Conservation (phyloP, 192 early-diverging fungal species). For the Linnemannia zychae region DNA sequence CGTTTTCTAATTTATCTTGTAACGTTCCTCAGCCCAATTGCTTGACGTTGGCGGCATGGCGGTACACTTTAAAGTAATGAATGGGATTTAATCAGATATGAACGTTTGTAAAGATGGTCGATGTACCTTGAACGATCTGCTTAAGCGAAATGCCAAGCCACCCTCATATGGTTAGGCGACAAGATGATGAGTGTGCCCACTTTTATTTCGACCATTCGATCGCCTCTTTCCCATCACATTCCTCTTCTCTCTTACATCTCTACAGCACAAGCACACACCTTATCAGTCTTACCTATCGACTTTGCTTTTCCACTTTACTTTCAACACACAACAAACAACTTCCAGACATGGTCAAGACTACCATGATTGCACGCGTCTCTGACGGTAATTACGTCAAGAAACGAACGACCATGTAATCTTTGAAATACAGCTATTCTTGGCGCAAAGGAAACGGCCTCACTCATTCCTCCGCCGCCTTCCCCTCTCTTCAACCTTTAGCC, state of each 20-base stretch:
- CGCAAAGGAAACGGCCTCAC: neutral
- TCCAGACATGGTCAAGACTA: constrained; percentile 89
- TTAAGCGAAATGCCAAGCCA: constrained; percentile 4
- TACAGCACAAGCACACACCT: neutral
- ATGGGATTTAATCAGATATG: neutral
- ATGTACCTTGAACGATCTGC: neutral
- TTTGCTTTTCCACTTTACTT: neutral
- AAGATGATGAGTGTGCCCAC: constrained; percentile 6
- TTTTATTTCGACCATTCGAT: neutral
- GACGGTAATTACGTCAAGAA: constrained; percentile 69
- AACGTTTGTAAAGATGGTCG: too few relatives aligned
- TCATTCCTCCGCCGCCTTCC: neutral
- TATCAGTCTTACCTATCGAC: neutral
- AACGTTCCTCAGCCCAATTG: neutral
- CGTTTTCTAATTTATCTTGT: neutral
- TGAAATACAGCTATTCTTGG: neutral
- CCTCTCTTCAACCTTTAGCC: constrained; percentile 38
- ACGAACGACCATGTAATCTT: too few relatives aligned
- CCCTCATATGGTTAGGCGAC: neutral
- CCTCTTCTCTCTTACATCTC: neutral
- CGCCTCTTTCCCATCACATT: neutral
- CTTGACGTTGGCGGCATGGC: neutral
- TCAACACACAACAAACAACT: constrained; percentile 9
- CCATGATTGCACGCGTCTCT: constrained; percentile 92
- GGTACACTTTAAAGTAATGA: neutral